phyloP scores from a whole-genome alignment of 2,329 filamentous ascomycete species.

The Verticillium dahliae region DNA sequence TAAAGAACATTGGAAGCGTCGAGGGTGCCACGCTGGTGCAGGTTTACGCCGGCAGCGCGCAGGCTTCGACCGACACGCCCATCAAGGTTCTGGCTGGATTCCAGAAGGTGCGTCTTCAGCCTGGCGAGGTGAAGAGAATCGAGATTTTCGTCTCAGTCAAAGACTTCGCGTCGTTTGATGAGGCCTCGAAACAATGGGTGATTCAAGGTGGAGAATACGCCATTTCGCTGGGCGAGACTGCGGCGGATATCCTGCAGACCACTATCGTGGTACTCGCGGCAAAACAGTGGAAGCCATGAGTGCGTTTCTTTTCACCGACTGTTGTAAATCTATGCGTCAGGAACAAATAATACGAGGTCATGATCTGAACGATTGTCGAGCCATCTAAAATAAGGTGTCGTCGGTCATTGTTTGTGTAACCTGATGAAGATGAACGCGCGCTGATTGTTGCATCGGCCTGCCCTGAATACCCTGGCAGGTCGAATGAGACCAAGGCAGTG shows the following conservation, averaged over 20 bases:
- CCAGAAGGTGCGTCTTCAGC: constrained; percentile 16
- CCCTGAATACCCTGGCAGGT: too few species aligned
- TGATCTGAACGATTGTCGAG: background rate
- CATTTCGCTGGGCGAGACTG: constrained; percentile 18
- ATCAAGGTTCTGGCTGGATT: constrained; percentile 23
- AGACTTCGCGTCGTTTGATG: constrained; percentile 22
- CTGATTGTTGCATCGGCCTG: too few species aligned
- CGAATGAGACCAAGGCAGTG: too few species aligned
- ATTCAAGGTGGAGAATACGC: constrained; percentile 18
- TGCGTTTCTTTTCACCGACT: too few species aligned
- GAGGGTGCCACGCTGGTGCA: constrained; percentile 49
- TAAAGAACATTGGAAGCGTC: constrained; percentile 52
- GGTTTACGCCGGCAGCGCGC: constrained; percentile 34
- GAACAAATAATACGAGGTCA: background rate
- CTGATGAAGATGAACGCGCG: too few species aligned
- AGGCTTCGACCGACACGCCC: constrained; percentile 8
- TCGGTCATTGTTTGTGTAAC: too few species aligned
- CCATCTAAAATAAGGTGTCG: too few species aligned
- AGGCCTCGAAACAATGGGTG: constrained; percentile 16
- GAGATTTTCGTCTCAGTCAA: constrained; percentile 10
- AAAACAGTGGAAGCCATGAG: background rate
- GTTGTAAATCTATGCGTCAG: too few species aligned
- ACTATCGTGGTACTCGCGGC: background rate
- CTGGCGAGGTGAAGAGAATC: constrained; percentile 12
- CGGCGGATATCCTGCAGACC: constrained; percentile 12